These are phyloP conservation scores for Carex sylvatica DNA, from an alignment of 202 grass and related monocot genomes.

Conservation along the genomic window DNA sequence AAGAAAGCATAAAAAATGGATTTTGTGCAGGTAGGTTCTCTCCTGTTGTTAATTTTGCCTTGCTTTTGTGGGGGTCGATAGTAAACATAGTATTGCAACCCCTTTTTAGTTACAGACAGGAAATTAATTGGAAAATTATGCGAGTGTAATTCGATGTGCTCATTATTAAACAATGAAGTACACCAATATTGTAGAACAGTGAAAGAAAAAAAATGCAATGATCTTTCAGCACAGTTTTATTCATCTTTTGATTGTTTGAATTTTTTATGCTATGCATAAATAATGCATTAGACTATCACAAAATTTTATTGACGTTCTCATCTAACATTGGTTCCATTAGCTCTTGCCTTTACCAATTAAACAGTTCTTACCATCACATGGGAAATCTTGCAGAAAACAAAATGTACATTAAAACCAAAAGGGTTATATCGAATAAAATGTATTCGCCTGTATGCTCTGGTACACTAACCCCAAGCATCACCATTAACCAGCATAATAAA, in stretches of 20 bases:
- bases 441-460: not conserved
- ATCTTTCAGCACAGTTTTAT: not conserved
- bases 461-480: not conserved
- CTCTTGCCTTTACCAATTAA: not conserved
- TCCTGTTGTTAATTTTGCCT: not conserved
- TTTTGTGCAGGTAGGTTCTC: constrained; percentile 30
- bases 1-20: constrained; percentile 47
- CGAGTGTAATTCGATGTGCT: not conserved
- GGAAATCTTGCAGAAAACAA: not conserved
- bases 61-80: not conserved
- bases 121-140: constrained; percentile 14
- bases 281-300: not conserved
- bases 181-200: not conserved
- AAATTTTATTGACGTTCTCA: not conserved
- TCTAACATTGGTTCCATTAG: not conserved
- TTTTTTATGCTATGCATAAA: not conserved
- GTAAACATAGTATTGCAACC: not conserved
- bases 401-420: not conserved
- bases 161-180: not conserved
- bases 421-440: not conserved
- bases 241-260: not conserved
- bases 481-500: too few species aligned
- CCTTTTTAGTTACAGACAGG: constrained; percentile 8
- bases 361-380: not conserved
- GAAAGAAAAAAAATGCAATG: not conserved